Evolutionary conservation across 2,329 filamentous ascomycete species (phyloP), one percentile per base, ranked within the genome.

Genomic region (Triangularia verruculosa): DNA sequence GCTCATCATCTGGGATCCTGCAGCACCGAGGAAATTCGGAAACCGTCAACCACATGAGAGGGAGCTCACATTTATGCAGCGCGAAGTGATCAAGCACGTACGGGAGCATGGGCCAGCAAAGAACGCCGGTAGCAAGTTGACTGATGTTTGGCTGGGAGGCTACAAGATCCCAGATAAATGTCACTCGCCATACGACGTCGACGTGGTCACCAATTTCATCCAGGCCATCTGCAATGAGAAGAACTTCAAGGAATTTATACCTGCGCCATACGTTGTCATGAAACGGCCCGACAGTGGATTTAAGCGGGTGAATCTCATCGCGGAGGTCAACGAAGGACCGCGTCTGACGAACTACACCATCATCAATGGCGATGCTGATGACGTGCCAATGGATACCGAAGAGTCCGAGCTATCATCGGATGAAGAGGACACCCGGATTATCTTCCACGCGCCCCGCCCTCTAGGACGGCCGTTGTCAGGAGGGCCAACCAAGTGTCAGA

Each of bases 1-100:
- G 25, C 34, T 87, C 12, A 74, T 87, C 5, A 82, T 87, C 43
- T 86, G 83, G 83, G 85, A 87, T 65, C 62, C 74, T 1, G 67
- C 71, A 1, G 73, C 75, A 7, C 67, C 64, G 1, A 66, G 71
- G 1, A 74, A 70, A 25, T 71, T 74, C 6, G 51, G 51, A 6
- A 9, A 64, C 67, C 0, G 58, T 62, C 0, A 63, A 66, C 13
- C 52, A 66, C 70, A 68, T 1, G 72, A 77, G 59, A 67, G 68
- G 1, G 75, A 79, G 13, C 74, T 87, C 2, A 74, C 77, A 2
- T 70, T 75, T 20, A 79, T 80, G 58, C 85, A 87, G 65, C 76
- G 73, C 8, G 71, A 74, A 17, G 67, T 84, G 5, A 73, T 86
- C 43, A 67, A 75, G 3, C 67, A 74, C 43, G 65, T 84, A 4